Percentiles rank a stretch among this genome's conserved stretches.
phyloP scores from a whole-genome alignment of 2,329 filamentous ascomycete genomes.

The Trichoderma sp. region DNA sequence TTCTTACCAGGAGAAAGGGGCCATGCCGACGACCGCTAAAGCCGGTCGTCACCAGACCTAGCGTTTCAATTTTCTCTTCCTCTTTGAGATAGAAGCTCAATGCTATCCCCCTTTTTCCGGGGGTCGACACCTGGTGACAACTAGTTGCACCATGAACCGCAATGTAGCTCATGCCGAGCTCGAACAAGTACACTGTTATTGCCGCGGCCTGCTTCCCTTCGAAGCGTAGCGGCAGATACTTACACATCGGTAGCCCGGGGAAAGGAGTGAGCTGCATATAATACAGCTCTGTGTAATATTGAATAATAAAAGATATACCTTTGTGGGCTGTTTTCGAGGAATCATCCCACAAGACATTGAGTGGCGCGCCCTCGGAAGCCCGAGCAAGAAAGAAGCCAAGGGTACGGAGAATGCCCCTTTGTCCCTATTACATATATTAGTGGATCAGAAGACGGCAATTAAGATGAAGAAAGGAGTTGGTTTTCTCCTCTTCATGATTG shows the following conservation, averaged over 20 bases:
- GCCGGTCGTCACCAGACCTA: not conserved
- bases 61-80: not conserved
- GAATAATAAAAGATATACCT: not conserved
- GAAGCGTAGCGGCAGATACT: not conserved
- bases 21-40: not conserved
- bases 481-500: not conserved
- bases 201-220: not conserved
- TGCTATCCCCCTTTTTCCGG: not conserved
- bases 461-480: not conserved
- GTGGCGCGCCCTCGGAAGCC: not conserved
- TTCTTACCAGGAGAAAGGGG: not conserved
- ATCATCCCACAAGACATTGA: not conserved
- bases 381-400: not conserved
- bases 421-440: not conserved
- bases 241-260: not conserved
- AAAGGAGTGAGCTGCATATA: not conserved
- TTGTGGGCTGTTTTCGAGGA: not conserved
- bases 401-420: not conserved
- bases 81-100: not conserved
- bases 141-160: not conserved
- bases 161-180: not conserved
- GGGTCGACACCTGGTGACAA: not conserved
- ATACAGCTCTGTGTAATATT: not conserved
- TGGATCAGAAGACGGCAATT: not conserved
- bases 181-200: not conserved